These are phyloP conservation scores for Daldinia loculata DNA, from an alignment of 495 filamentous ascomycete species.

Conservation along the genomic window DNA sequence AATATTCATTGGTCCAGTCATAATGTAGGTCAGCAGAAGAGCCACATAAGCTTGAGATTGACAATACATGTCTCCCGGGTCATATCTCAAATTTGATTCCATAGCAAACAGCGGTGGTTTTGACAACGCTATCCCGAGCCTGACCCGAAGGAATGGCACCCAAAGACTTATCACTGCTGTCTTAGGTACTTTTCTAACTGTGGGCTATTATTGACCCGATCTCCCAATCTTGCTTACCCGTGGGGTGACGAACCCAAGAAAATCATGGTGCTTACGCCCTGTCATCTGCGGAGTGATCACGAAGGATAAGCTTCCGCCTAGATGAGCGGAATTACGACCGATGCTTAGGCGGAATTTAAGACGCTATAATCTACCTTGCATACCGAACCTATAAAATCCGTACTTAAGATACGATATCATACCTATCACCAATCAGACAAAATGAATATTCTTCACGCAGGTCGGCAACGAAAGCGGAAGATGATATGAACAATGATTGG, in stretches of 20 bases:
- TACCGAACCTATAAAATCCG: neutral
- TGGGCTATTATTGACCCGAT: neutral
- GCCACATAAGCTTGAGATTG: constrained; percentile 3
- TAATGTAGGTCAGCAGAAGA: constrained; percentile 1
- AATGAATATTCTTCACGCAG: neutral
- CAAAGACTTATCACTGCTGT: neutral
- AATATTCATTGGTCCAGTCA: neutral
- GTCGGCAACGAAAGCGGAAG: neutral
- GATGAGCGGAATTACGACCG: neutral
- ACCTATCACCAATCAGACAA: neutral
- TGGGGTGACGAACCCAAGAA: neutral
- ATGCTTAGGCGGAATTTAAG: neutral
- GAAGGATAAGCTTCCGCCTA: neutral
- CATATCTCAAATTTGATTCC: neutral
- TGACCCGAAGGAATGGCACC: neutral
- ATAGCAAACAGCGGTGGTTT: neutral
- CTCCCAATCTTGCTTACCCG: neutral
- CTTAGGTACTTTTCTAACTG: neutral
- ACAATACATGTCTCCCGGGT: neutral
- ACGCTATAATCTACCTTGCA: neutral
- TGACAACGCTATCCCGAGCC: neutral
- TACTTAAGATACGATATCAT: neutral
- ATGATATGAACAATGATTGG: neutral
- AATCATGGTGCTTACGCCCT: constrained; percentile 2
- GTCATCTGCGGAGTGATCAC: neutral